phyloP scores from a whole-genome alignment of 2,329 filamentous ascomycete genomes.

The Talaromyces marneffei region DNA sequence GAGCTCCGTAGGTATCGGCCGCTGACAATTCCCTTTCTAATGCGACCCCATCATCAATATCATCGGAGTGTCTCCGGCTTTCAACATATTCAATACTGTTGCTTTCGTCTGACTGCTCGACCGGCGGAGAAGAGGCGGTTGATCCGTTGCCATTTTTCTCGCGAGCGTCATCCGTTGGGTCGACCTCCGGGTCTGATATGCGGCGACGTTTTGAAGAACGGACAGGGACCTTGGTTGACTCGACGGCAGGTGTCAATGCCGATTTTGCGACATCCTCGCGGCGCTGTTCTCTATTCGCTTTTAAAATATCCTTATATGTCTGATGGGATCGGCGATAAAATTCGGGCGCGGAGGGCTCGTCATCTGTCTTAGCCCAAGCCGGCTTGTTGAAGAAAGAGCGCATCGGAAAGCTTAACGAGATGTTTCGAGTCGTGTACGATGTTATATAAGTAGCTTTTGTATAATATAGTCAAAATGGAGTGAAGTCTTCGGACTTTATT shows the following conservation, averaged over 20 bases:
- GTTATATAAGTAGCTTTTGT: not conserved
- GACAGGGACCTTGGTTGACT: not conserved
- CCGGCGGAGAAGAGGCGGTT: not conserved
- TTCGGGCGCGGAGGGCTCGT: slow-evolving; percentile 31
- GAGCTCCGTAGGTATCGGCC: not conserved
- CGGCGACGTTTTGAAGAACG: slow-evolving; percentile 21
- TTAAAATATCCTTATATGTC: slow-evolving; percentile 42
- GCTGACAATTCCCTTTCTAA: not conserved
- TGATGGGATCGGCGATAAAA: slow-evolving; percentile 48
- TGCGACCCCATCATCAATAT: not conserved
- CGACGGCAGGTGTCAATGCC: not conserved
- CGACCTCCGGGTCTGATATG: slow-evolving; percentile 18
- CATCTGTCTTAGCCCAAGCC: slow-evolving; percentile 41
- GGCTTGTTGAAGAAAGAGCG: slow-evolving; percentile 53
- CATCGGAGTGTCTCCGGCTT: not conserved
- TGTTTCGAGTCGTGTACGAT: not conserved
- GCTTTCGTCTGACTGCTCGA: not conserved
- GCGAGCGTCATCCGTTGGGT: not conserved
- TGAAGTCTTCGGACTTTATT: not conserved
- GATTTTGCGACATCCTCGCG: slow-evolving; percentile 22
- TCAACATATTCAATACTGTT: not conserved
- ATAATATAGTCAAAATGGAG: not conserved
- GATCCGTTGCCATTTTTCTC: not conserved
- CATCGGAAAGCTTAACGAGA: slow-evolving; percentile 19
- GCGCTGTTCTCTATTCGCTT: slow-evolving; percentile 34